A percentile compares a stretch with the other conserved stretches of the same genome.
Conservation (phyloP, 2,329 filamentous ascomycete species). For the Xylaria hypoxylon region DNA sequence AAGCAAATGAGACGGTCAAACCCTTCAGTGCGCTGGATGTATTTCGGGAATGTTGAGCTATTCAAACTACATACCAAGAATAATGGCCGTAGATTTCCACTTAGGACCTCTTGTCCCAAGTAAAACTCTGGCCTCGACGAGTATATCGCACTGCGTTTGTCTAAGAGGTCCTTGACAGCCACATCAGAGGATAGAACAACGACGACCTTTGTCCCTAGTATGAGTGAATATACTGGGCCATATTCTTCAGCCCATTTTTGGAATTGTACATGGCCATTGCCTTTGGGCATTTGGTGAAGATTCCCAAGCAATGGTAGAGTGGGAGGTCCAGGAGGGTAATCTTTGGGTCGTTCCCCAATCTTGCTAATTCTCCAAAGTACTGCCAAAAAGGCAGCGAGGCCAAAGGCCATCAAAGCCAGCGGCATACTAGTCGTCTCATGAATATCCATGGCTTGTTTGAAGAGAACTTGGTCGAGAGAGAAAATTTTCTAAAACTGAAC, state of each 20-base stretch:
- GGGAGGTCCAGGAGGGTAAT: constrained; percentile 62
- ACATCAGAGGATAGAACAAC: constrained; percentile 59
- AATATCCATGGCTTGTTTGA: background rate
- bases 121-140: constrained; percentile 57
- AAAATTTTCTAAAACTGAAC: background rate
- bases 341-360: constrained; percentile 46
- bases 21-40: background rate
- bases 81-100: constrained; percentile 34
- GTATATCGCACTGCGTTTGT: constrained; percentile 62
- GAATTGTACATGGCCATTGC: constrained; percentile 58
- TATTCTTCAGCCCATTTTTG: constrained; percentile 64
- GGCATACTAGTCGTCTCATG: background rate
- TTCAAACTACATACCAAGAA: constrained; percentile 34
- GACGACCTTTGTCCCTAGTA: constrained; percentile 60
- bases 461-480: background rate
- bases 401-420: background rate
- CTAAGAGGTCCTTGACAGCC: constrained; percentile 63
- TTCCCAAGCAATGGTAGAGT: constrained; percentile 65
- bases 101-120: constrained; percentile 49
- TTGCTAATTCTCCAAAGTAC: constrained; percentile 2
- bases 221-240: constrained; percentile 60
- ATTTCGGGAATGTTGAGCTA: background rate
- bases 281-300: constrained; percentile 60
- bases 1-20: too few species aligned
- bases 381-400: background rate